These are phyloP conservation scores for Pterocarpus santalinus DNA, from an alignment of 306 rosid species.

Conservation along the genomic window DNA sequence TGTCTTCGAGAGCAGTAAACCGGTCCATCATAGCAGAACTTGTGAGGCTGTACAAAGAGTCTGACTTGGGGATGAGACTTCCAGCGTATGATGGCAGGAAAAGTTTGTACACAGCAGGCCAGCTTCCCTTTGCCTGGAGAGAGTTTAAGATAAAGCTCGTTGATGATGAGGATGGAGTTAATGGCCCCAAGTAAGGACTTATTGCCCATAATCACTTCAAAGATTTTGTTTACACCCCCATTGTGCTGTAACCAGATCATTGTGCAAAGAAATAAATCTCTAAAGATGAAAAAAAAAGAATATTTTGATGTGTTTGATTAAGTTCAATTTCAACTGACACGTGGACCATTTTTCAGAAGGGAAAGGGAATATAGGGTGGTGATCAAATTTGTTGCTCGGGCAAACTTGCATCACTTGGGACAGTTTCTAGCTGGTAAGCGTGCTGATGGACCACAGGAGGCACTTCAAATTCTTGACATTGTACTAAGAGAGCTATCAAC, in stretches of 20 bases:
- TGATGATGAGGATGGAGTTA: conserved; percentile 75
- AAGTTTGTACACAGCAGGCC: conserved; percentile 97
- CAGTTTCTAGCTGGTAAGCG: conserved; percentile 93
- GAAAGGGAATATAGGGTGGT: conserved; percentile 83
- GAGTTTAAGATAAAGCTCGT: conserved; percentile 84
- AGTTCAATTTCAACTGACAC: conserved; percentile 34
- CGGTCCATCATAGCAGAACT: conserved; percentile 93
- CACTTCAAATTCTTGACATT: conserved; percentile 90
- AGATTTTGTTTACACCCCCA: too few relatives aligned
- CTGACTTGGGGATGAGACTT: conserved; percentile 92
- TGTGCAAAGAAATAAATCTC: not conserved
- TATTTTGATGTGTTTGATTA: conserved; percentile 13
- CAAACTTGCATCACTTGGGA: conserved; percentile 94
- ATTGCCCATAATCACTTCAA: conserved; percentile 11
- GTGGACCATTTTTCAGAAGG: conserved; percentile 60
- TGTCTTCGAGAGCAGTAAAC: conserved; percentile 82
- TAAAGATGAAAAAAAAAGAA: conserved; percentile 5
- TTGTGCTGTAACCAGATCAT: conserved; percentile 7
- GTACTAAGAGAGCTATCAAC: conserved; percentile 86
- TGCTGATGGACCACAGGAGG: conserved; percentile 93
- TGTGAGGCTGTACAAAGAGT: conserved; percentile 82
- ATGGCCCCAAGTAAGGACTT: conserved; percentile 80
- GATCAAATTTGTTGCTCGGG: conserved; percentile 88
- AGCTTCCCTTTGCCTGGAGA: conserved; percentile 89
- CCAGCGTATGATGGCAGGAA: conserved; percentile 98